Percentiles rank a stretch among this genome's conserved stretches.
phyloP scores from a whole-genome alignment of 768 basidiomycete genomes.

The Strobilomyces dryophilus region DNA sequence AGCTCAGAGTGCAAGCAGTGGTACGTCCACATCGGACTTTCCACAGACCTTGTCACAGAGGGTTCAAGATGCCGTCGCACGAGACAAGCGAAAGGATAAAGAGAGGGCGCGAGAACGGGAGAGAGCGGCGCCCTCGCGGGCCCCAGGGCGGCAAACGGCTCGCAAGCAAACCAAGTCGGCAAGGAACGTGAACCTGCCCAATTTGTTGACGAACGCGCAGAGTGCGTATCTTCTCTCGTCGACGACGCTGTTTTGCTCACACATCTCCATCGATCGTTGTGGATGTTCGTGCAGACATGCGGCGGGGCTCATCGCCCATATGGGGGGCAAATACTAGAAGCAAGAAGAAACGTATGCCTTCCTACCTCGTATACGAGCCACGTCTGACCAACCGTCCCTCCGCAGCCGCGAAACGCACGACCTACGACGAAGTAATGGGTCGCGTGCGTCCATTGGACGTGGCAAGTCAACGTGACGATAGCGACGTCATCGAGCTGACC shows the following conservation, averaged over 20 bases:
- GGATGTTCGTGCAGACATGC: not conserved
- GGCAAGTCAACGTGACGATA: constrained; percentile 3
- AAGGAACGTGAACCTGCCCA: constrained; percentile 9
- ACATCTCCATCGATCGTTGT: no score
- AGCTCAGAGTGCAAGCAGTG: not conserved
- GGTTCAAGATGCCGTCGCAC: constrained; percentile 1
- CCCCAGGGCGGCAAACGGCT: not conserved
- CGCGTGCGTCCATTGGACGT: constrained; percentile 9
- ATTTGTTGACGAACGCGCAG: constrained; percentile 18
- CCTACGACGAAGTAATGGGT: constrained; percentile 1
- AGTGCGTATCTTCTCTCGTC: constrained; percentile 6
- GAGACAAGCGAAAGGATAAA: constrained; percentile 6
- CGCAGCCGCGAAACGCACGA: constrained; percentile 16
- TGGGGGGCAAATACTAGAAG: constrained; percentile 16
- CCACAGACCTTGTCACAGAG: constrained; percentile 14
- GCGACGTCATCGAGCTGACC: constrained; percentile 16
- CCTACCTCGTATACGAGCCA: no score
- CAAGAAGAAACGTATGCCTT: constrained; percentile 14
- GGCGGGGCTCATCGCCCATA: constrained; percentile 7
- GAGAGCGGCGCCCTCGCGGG: not conserved
- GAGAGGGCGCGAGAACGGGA: not conserved
- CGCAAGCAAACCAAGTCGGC: constrained; percentile 12
- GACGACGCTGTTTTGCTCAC: not conserved
- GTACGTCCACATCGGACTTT: constrained; percentile 19
- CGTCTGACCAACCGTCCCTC: not conserved